These are phyloP conservation scores for Neurospora sublineolata DNA, from an alignment of 495 filamentous ascomycete genomes.

Conservation along the genomic window DNA sequence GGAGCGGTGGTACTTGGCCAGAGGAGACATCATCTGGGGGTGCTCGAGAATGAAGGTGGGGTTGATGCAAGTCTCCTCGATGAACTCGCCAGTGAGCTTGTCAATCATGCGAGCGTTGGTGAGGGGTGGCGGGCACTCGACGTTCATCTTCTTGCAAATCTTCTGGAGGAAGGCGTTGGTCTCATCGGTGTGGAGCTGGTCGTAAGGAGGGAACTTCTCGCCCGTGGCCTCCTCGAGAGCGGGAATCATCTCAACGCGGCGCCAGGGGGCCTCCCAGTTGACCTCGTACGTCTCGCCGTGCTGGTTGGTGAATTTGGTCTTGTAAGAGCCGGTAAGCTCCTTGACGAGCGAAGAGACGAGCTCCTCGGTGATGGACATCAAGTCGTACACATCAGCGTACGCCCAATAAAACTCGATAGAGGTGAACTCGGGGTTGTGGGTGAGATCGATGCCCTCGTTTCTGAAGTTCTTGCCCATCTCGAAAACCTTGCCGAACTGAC, in stretches of 20 bases:
- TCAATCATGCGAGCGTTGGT: conserved; percentile 98
- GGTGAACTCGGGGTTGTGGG: conserved; percentile 96
- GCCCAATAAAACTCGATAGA: conserved; percentile 90
- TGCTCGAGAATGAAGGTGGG: conserved; percentile 87
- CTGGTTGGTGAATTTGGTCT: conserved; percentile 72
- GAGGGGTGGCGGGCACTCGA: conserved; percentile 79
- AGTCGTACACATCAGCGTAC: conserved; percentile 83
- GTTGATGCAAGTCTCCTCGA: conserved; percentile 87
- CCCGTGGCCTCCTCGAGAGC: conserved; percentile 80
- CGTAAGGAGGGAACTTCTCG: conserved; percentile 82
- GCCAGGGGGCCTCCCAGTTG: conserved; percentile 95
- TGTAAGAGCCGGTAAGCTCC: conserved; percentile 71
- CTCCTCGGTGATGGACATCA: conserved; percentile 91
- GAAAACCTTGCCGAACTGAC: conserved; percentile 72
- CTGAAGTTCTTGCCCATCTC: conserved; percentile 90
- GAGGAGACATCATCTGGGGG: conserved; percentile 94
- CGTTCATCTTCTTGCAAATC: conserved; percentile 75
- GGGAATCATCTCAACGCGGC: conserved; percentile 91
- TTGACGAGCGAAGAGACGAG: conserved; percentile 88
- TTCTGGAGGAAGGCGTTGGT: conserved; percentile 76
- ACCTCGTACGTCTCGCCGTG: conserved; percentile 74
- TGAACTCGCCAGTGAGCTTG: conserved; percentile 91
- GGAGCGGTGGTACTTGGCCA: conserved; percentile 86
- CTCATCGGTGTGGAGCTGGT: conserved; percentile 80
- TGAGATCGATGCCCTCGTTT: conserved; percentile 88